Evolutionary conservation across 1,284 basidiomycete genomes (phyloP).

Genomic region (Ganoderma leucocontextum): DNA sequence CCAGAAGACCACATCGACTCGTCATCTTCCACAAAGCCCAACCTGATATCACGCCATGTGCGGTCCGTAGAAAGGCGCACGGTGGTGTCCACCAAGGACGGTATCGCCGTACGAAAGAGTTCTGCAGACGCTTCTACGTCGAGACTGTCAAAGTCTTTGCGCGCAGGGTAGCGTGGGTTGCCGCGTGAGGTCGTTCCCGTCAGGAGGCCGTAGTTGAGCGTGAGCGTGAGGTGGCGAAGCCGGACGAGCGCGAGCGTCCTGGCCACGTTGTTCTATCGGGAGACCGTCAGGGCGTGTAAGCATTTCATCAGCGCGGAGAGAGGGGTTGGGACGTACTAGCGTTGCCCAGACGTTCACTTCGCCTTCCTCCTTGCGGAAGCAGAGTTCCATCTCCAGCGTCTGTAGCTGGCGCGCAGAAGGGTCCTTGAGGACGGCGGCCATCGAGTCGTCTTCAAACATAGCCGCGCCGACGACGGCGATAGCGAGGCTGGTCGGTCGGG

Average conservation of each 20-base stretch:
- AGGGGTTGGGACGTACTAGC: neutral
- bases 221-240: slow-evolving; percentile 16
- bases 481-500: neutral
- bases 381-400: slow-evolving; percentile 16
- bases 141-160: neutral
- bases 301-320: neutral
- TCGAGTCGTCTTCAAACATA: neutral
- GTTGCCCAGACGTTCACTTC: neutral
- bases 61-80: slow-evolving; percentile 8
- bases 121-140: neutral
- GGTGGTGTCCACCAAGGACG: slow-evolving; percentile 11
- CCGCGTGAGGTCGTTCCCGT: neutral
- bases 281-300: neutral
- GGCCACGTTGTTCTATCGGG: slow-evolving; percentile 10
- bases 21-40: neutral
- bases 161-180: neutral
- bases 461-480: neutral
- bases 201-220: slow-evolving; percentile 18
- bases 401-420: slow-evolving; percentile 11
- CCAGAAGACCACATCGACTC: neutral
- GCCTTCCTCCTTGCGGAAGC: slow-evolving; percentile 12
- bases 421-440: neutral
- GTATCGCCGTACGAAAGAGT: slow-evolving; percentile 6
- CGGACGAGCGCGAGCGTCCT: neutral
- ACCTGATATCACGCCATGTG: neutral